Base-by-base conservation (phyloP, 2,329 filamentous ascomycete species). In the Diaporthe sp. region DNA sequence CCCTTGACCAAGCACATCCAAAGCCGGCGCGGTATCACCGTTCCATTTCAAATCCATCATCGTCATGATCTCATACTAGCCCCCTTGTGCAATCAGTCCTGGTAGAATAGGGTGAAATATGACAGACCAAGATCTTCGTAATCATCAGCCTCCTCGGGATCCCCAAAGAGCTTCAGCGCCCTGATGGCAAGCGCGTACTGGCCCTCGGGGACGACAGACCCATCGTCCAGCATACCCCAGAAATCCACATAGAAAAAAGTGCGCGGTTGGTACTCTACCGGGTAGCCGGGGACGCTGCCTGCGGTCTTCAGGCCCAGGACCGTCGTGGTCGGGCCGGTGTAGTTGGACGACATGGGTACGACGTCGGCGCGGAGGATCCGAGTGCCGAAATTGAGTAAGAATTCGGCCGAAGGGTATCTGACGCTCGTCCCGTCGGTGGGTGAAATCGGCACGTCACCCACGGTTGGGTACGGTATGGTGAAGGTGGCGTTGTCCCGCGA, bases 81-180 rank as follows among this genome's bases (percentile, higher is more conserved):
- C 15, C 22, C 13, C 31, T 68, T 37, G 3, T 10, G 17, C 4
- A 8, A 25, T 34, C 65, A 28, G 8, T 15, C 6, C 44, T 72
- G 17, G 46, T 77, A 77, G 6, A n/a, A 19, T 9, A 77, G 10
- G 7, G 49, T 49, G 42, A 77, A 77, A 4, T 44, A 39, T 7
- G 51, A 44, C 46, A 39, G 10, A 6, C 15, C 19, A 49, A 74
- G 49, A 2, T 25, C 57, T 17, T 81, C 78, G 74, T 79, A 83
- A 61, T 82, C 81, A 28, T 77, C 74, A n/a, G 75, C 62, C 22
- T 79, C 77, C 0, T 75, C 39, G 13, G 70, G 62, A 31, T 83
- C 78, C 2, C 81, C 81, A 73, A 81, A 81, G 9, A 81, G 72
- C 67, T 73, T 80, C 46, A 82, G 51, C 3, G 76, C 80, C 25